Evolutionary conservation across 305 asterid species (phyloP).

Genomic region (Striga hermonthica): DNA sequence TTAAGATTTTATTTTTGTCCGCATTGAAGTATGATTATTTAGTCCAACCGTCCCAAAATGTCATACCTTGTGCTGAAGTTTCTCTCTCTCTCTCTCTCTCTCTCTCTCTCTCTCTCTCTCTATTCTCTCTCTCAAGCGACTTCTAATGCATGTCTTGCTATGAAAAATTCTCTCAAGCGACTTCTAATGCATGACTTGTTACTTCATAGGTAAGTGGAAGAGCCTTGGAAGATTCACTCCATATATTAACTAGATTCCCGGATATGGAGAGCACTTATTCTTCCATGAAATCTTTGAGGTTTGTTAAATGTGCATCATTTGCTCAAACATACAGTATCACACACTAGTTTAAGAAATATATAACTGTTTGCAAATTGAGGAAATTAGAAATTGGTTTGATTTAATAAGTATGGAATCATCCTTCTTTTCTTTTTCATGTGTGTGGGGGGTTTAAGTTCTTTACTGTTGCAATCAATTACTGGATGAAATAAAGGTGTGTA

Average conservation of each 20-base stretch:
- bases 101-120: no score
- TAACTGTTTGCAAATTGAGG: no score
- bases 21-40: not conserved
- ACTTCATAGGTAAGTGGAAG: slow-evolving; percentile 67
- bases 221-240: slow-evolving; percentile 85
- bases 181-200: slow-evolving; percentile 17
- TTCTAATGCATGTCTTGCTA: slow-evolving; percentile 26
- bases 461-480: no score
- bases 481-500: no score
- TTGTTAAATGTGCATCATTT: slow-evolving; percentile 27
- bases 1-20: slow-evolving; percentile 1
- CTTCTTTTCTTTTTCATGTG: no score
- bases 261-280: slow-evolving; percentile 73
- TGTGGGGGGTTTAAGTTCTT: no score
- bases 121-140: not conserved
- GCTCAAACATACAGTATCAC: slow-evolving; percentile 9
- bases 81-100: not conserved
- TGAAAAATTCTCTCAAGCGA: not conserved
- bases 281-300: slow-evolving; percentile 74
- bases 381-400: no score
- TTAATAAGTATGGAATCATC: no score
- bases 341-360: slow-evolving; percentile 1
- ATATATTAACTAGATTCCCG: slow-evolving; percentile 61
- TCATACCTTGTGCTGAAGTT: not conserved
- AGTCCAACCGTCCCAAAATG: not conserved